phyloP scores from a whole-genome alignment of 139 green algal species.

The Chlorella sp. region DNA sequence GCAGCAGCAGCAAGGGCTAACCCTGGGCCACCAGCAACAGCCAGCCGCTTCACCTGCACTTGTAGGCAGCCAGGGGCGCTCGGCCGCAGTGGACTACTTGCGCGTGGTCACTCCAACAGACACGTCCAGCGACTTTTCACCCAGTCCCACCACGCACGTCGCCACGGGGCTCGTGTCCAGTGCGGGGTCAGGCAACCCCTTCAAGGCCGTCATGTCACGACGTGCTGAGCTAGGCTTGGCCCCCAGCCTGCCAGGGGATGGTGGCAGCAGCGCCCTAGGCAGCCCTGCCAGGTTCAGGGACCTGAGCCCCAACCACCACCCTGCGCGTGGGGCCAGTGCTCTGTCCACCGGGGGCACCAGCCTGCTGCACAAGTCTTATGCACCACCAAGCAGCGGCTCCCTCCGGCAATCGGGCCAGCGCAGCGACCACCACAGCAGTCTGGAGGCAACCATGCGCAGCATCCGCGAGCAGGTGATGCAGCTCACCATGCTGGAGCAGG shows the following conservation, averaged over 20 bases:
- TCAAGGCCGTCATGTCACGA: constrained; percentile 2
- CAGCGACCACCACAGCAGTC: background rate
- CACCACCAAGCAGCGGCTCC: background rate
- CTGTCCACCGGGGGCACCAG: background rate
- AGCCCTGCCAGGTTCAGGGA: background rate
- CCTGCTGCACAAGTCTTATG: background rate
- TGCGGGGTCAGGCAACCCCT: background rate
- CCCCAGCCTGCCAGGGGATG: background rate
- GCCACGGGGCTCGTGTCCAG: background rate
- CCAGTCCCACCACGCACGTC: background rate
- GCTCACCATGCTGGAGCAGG: background rate
- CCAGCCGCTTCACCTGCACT: background rate
- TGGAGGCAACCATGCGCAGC: background rate
- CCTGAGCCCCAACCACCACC: background rate
- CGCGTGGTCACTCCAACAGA: background rate
- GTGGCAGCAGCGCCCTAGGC: too few species aligned
- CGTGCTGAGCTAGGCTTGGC: constrained; percentile 2
- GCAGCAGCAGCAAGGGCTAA: too few species aligned
- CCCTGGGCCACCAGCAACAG: background rate
- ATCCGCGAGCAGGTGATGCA: constrained; percentile 3
- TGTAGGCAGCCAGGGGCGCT: background rate
- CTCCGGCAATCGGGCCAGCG: background rate
- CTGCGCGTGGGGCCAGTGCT: too few species aligned
- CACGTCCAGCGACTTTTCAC: background rate
- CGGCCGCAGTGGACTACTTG: background rate